Conservation (phyloP, 2,329 filamentous ascomycete genomes). For the Monilinia polystroma region DNA sequence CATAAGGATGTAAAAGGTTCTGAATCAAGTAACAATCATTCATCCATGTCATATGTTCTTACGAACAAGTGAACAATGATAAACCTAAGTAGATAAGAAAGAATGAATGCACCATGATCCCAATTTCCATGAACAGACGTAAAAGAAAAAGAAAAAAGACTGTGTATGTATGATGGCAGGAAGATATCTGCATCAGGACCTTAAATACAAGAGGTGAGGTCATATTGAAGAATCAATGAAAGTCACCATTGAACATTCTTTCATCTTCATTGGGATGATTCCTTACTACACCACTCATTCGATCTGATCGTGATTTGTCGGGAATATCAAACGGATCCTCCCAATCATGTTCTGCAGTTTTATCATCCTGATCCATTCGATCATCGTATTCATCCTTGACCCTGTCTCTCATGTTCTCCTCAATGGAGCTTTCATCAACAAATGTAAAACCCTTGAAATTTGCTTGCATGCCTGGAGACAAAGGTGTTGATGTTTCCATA, state of each 20-base stretch:
- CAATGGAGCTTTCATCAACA: constrained; percentile 94
- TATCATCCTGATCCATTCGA: constrained; percentile 57
- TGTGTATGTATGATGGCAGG: constrained; percentile 12
- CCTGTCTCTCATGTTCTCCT: constrained; percentile 71
- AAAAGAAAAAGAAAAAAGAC: constrained; percentile 12
- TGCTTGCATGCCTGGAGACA: constrained; percentile 93
- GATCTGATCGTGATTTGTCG: constrained; percentile 48
- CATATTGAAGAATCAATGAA: constrained; percentile 55
- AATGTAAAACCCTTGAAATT: constrained; percentile 99
- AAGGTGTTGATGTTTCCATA: constrained; percentile 83
- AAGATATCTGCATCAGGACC: constrained; percentile 10
- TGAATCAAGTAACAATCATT: constrained; percentile 1
- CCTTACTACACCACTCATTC: constrained; percentile 64
- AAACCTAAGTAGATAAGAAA: constrained; percentile 6
- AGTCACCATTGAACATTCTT: constrained; percentile 62
- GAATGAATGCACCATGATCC: constrained; percentile 12
- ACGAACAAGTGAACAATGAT: constrained; percentile 6
- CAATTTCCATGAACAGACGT: neutral
- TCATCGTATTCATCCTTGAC: constrained; percentile 55
- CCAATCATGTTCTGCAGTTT: constrained; percentile 40
- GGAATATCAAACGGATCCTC: constrained; percentile 46
- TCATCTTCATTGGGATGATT: constrained; percentile 55
- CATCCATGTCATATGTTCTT: neutral
- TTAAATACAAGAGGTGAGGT: constrained; percentile 22
- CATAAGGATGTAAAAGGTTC: constrained; percentile 5